Conservation (phyloP, 2,329 filamentous ascomycete species). For the Aspergillus flavus region DNA sequence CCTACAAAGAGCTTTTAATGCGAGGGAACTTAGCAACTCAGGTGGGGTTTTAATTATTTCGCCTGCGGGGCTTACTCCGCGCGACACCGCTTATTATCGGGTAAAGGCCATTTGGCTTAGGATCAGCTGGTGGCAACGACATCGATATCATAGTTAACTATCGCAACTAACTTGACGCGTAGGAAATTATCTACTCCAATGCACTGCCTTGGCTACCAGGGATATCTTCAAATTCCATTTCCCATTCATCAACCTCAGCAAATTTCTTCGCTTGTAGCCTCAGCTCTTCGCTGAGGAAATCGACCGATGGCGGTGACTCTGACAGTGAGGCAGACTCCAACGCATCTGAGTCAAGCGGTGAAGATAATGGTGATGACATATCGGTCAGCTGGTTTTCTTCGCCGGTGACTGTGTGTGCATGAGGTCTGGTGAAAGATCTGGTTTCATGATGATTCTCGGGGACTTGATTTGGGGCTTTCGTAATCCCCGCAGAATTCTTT, state of each 20-base stretch:
- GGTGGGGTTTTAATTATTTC: constrained; percentile 1
- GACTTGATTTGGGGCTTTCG: not conserved
- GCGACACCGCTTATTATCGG: constrained; percentile 1
- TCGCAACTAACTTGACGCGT: not conserved
- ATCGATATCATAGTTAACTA: not conserved
- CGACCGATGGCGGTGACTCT: constrained; percentile 14
- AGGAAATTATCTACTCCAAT: constrained; percentile 13
- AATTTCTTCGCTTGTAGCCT: constrained; percentile 41
- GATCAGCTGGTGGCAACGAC: not conserved
- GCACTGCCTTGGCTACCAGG: constrained; percentile 29
- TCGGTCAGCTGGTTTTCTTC: constrained; percentile 35
- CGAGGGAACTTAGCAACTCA: not conserved
- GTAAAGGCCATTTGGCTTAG: not conserved
- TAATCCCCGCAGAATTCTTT: constrained; percentile 13
- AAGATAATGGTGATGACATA: constrained; percentile 37
- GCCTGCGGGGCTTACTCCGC: not conserved
- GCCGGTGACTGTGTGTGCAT: constrained; percentile 20
- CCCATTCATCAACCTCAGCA: constrained; percentile 45
- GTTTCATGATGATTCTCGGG: not conserved
- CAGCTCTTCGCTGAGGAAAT: constrained; percentile 40
- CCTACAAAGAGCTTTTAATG: not conserved
- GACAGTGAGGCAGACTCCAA: constrained; percentile 27
- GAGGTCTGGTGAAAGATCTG: constrained; percentile 1
- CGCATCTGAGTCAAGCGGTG: constrained; percentile 33
- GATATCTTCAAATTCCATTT: constrained; percentile 49